Base-by-base conservation (phyloP, 768 basidiomycete species). In the Filobasidium wieringae region DNA sequence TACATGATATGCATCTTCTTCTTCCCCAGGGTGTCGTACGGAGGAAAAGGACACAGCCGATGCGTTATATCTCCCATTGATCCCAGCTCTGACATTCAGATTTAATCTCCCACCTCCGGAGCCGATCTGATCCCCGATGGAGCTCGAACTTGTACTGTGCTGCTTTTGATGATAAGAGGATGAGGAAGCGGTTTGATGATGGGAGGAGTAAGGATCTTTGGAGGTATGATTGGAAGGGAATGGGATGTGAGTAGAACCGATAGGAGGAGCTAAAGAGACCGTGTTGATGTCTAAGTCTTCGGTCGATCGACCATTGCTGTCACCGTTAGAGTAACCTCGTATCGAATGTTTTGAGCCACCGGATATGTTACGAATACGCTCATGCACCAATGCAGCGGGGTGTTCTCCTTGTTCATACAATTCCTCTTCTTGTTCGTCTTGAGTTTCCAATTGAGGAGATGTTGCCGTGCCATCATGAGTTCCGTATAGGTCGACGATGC, bases 1-100 rank as follows among this genome's bases (percentile, higher is more conserved):
- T 4, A 75, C 68, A 57, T 71, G 66, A 53, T 66, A 75, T 6
- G 74, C 72, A 59, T 75, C 74, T 19, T 63, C 61, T 57, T 75
- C 74, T 61, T 73, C 72, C 11, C 70, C 70, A 12, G 72, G 70
- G 31, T 71, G 66, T 51, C 69, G 72, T 11, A 58, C 54, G 2
- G 63, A 63, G 1, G 36, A 12, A 14, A 33, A 53, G 17, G 52
- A 53, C 9, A 27, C 43, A 4, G 43, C 43, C 24, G 43, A 47
- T 47, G 22, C 43, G 43, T 34, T 34, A 32, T 51, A 51, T 2
- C 9, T 30, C 8, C 50, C 32, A 4, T 51, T 34, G 27, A 34
- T 31, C 50, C 32, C 29, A n/a, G 27, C 27, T 26, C 45, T 4
- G 2, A 14, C 22, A 26, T 49, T 49, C 22, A 49, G 6, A 15